phyloP scores from a whole-genome alignment of 1,284 basidiomycete genomes.

The Takashimella koratensis region DNA sequence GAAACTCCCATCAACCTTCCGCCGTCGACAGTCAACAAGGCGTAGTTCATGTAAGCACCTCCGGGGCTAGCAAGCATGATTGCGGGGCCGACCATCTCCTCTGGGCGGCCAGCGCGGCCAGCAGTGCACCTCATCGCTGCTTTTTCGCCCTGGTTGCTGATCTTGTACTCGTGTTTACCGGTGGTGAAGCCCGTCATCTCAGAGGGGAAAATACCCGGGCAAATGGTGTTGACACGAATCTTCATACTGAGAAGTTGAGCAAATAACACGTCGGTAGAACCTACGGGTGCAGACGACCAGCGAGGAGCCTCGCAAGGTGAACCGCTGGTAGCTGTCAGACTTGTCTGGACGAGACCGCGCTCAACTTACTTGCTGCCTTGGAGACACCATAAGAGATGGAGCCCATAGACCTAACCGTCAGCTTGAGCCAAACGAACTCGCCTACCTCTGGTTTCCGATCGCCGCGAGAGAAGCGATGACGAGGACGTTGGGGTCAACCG shows the following conservation, averaged over 20 bases:
- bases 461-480: slow-evolving; percentile 33
- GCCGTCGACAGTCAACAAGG: slow-evolving; percentile 15
- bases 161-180: slow-evolving; percentile 10
- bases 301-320: slow-evolving; percentile 31
- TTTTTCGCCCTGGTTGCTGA: slow-evolving; percentile 7
- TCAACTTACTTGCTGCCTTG: slow-evolving; percentile 43
- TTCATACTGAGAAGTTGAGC: slow-evolving; percentile 27
- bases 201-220: slow-evolving; percentile 38
- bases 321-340: slow-evolving; percentile 20
- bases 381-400: slow-evolving; percentile 42
- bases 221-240: slow-evolving; percentile 41
- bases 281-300: slow-evolving; percentile 34
- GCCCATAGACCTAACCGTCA: slow-evolving; percentile 13
- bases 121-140: slow-evolving; percentile 13
- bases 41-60: slow-evolving; percentile 15
- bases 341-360: not conserved
- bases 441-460: slow-evolving; percentile 23
- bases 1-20: slow-evolving; percentile 18
- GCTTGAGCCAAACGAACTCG: not conserved
- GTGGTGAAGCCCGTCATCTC: slow-evolving; percentile 35
- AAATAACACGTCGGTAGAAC: slow-evolving; percentile 9
- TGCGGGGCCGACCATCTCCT: slow-evolving; percentile 17
- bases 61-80: slow-evolving; percentile 11
- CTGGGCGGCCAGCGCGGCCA: slow-evolving; percentile 11
- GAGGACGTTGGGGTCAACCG: slow-evolving; percentile 24